A percentile compares a stretch with the other conserved stretches of the same genome.
Conservation (phyloP, 345 rosid genomes). For the Syzygium aqueum region DNA sequence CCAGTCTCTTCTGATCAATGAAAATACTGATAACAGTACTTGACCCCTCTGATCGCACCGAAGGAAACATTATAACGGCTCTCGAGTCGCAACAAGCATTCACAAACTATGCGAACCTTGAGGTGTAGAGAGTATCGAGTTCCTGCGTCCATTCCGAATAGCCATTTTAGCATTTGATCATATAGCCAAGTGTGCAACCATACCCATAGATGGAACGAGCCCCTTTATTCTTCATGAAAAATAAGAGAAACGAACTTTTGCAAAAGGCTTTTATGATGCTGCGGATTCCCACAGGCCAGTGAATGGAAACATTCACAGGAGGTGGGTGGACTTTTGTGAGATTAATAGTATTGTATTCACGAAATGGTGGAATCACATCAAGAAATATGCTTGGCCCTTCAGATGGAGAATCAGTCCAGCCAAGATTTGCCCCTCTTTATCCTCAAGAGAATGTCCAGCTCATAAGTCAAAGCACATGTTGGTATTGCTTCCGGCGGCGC, state of each 20-base stretch:
- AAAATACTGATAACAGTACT: neutral
- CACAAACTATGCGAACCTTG: neutral
- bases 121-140: neutral
- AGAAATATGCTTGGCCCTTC: neutral
- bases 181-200: neutral
- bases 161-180: neutral
- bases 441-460: neutral
- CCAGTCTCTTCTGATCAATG: neutral
- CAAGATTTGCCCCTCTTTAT: neutral
- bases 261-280: neutral
- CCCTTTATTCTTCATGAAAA: neutral
- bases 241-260: neutral
- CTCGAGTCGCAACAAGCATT: neutral
- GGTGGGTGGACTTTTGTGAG: neutral
- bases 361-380: neutral
- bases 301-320: neutral
- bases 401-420: neutral
- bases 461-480: neutral
- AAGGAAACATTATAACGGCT: neutral
- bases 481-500: neutral
- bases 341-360: neutral
- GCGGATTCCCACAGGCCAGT: neutral
- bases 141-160: neutral
- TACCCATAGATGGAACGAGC: neutral
- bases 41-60: neutral